Evolutionary conservation across 768 basidiomycete species (phyloP).

Genomic region (Scleroderma bovista): DNA sequence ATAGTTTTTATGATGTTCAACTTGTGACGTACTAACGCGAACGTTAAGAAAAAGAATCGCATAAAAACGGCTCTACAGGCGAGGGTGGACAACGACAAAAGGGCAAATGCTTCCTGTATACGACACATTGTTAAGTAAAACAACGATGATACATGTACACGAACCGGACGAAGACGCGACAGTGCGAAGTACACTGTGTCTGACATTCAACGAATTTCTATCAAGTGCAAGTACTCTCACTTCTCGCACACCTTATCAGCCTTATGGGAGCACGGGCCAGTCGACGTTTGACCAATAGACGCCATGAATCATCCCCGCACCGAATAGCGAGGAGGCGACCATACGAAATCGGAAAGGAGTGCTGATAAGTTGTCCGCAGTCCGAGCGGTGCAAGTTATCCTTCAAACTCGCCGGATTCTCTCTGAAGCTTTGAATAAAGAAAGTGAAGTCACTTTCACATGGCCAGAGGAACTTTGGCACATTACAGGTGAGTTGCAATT

Average conservation of each 20-base stretch:
- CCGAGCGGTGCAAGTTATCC: conserved; percentile 75
- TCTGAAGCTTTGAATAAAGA: conserved; percentile 87
- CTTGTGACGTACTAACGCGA: conserved; percentile 44
- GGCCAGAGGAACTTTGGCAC: conserved; percentile 95
- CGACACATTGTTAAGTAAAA: not conserved
- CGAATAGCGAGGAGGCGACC: conserved; percentile 40
- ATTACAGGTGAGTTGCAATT: conserved; percentile 66
- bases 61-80: conserved; percentile 52
- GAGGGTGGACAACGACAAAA: conserved; percentile 39
- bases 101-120: conserved; percentile 12
- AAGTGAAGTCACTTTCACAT: conserved; percentile 86
- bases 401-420: conserved; percentile 83
- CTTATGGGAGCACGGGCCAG: conserved; percentile 81
- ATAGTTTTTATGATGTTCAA: conserved; percentile 4
- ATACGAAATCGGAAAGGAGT: conserved; percentile 74
- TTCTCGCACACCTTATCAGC: conserved; percentile 69
- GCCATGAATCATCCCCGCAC: conserved; percentile 76
- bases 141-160: not conserved
- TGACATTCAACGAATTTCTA: too few species aligned
- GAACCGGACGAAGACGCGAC: conserved; percentile 8
- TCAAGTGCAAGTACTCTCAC: not conserved
- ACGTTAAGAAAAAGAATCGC: conserved; percentile 86
- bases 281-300: conserved; percentile 70
- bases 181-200: not conserved
- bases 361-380: conserved; percentile 65